Evolutionary conservation across 108 stramenopile species (phyloP).

Genomic region (Parmales sp.): DNA sequence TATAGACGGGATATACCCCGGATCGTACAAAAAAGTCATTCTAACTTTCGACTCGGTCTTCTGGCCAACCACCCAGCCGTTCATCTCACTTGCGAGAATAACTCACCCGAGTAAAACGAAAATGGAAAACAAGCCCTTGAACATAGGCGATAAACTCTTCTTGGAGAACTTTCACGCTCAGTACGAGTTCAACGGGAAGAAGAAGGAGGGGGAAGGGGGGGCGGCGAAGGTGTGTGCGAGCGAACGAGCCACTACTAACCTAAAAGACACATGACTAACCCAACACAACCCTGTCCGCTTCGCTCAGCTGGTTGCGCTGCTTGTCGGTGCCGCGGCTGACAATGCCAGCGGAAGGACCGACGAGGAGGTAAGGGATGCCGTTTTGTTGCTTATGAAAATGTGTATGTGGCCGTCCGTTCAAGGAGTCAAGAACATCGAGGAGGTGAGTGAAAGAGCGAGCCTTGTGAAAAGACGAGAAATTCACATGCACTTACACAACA

Average conservation of each 20-base stretch:
- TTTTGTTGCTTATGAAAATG: not conserved
- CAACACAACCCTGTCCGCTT: no score
- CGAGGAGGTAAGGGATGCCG: not conserved
- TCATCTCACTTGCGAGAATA: not conserved
- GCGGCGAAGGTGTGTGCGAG: no score
- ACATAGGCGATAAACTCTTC: not conserved
- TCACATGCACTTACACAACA: not conserved
- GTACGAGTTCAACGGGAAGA: no score
- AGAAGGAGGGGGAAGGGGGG: no score
- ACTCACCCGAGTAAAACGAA: not conserved
- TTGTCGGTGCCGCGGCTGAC: not conserved
- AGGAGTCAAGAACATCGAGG: not conserved
- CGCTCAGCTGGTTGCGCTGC: not conserved
- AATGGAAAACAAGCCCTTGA: not conserved
- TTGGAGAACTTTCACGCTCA: not conserved
- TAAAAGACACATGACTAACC: no score
- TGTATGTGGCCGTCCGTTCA: not conserved
- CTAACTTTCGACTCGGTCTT: not conserved
- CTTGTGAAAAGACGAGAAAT: not conserved
- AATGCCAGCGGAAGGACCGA: not conserved
- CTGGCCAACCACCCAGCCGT: not conserved
- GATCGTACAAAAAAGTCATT: not conserved
- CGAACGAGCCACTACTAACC: no score
- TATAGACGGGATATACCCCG: no score
- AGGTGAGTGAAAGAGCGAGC: not conserved